Percentiles rank a stretch among this genome's conserved stretches.
Conservation (phyloP, 305 asterid species). For the Salvia sclarea region DNA sequence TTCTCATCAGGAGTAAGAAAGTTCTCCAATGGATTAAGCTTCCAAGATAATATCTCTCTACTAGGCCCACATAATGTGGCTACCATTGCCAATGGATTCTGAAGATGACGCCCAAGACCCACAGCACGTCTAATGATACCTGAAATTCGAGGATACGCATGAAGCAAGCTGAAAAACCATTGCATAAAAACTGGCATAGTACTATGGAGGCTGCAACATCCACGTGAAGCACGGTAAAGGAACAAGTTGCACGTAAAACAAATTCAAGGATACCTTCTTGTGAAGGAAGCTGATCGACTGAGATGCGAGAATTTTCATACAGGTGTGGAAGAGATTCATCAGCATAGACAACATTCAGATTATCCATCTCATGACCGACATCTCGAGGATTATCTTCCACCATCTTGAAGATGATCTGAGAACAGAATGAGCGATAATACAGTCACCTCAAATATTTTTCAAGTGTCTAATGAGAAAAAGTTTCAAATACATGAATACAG, state of each 20-base stretch:
- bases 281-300: constrained; percentile 92
- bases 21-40: constrained; percentile 76
- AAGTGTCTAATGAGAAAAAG: background rate
- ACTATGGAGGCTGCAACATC: constrained; percentile 32
- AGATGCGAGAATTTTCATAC: constrained; percentile 89
- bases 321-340: constrained; percentile 96
- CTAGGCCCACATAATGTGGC: constrained; percentile 96
- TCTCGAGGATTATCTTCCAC: constrained; percentile 99
- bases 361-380: constrained; percentile 94
- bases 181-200: constrained; percentile 12
- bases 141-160: constrained; percentile 22
- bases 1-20: constrained; percentile 97
- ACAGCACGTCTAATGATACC: constrained; percentile 96
- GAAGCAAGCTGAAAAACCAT: background rate
- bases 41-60: constrained; percentile 93
- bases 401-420: constrained; percentile 94
- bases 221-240: background rate
- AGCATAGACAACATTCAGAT: constrained; percentile 83
- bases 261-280: constrained; percentile 67
- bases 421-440: constrained; percentile 26
- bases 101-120: constrained; percentile 92
- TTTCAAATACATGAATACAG: constrained; percentile 6
- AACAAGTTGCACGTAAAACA: constrained; percentile 11
- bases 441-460: constrained; percentile 12
- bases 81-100: constrained; percentile 90